These are phyloP conservation scores for Agastache rugosa DNA, from an alignment of 257 asterid species.

Conservation along the genomic window DNA sequence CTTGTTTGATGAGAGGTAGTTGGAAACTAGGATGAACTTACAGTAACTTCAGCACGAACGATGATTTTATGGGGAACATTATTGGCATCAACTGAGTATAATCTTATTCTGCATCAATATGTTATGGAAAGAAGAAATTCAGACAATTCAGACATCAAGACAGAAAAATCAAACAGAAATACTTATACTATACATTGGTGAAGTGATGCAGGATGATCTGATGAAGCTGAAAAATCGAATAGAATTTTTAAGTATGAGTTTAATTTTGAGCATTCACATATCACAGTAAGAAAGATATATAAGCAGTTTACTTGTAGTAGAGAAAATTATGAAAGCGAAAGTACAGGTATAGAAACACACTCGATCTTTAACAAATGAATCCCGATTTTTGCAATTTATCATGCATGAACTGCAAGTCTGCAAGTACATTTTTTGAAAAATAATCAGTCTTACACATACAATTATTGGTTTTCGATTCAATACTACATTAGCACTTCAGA, in stretches of 20 bases:
- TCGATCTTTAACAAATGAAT: neutral
- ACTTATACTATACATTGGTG: neutral
- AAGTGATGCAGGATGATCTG: conserved; percentile 9
- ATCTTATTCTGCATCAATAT: conserved; percentile 64
- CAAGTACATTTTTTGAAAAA: no score
- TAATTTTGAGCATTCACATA: neutral
- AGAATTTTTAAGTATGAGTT: neutral
- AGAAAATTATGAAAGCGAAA: neutral
- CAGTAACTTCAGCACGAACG: conserved; percentile 83
- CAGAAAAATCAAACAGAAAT: neutral
- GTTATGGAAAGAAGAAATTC: conserved; percentile 15
- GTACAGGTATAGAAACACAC: neutral
- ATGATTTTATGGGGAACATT: conserved; percentile 82
- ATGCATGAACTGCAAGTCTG: no score
- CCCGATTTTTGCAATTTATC: no score
- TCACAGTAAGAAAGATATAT: conserved; percentile 1
- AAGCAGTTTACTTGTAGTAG: neutral
- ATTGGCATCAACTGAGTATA: conserved; percentile 81
- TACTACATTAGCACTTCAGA: no score
- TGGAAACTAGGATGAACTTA: conserved; percentile 51
- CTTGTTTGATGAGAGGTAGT: neutral
- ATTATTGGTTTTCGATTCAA: no score
- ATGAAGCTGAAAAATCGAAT: neutral
- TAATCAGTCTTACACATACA: no score
- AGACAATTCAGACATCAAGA: neutral